Conservation (phyloP, 2,329 filamentous ascomycete species). For the Paradendryphiella salina region DNA sequence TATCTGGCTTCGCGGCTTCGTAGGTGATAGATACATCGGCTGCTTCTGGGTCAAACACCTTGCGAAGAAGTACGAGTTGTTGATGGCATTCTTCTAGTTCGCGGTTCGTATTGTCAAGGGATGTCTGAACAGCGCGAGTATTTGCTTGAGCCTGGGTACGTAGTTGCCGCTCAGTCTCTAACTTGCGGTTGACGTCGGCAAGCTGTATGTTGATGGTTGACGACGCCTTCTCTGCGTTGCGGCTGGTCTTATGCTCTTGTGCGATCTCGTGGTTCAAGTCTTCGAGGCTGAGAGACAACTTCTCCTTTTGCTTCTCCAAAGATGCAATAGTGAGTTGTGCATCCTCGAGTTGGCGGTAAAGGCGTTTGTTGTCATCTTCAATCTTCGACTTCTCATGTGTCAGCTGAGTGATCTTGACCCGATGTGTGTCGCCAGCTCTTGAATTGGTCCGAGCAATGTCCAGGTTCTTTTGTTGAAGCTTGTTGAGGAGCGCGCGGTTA, state of each 20-base stretch:
- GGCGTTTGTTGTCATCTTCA: constrained; percentile 79
- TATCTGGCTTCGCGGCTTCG: constrained; percentile 70
- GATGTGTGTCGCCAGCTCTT: constrained; percentile 79
- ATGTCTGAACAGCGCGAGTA: constrained; percentile 75
- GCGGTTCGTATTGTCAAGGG: constrained; percentile 76
- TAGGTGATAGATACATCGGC: constrained; percentile 66
- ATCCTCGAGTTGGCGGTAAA: constrained; percentile 84
- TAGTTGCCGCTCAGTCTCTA: constrained; percentile 87
- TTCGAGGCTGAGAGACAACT: constrained; percentile 82
- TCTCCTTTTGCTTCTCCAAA: constrained; percentile 92
- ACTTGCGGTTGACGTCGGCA: constrained; percentile 82
- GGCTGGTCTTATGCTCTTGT: constrained; percentile 83
- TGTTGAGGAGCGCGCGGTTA: constrained; percentile 92
- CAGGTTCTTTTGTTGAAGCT: constrained; percentile 94
- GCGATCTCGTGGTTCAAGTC: constrained; percentile 91
- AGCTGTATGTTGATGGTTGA: constrained; percentile 80
- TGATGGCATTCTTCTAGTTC: constrained; percentile 80
- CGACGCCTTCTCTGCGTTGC: constrained; percentile 85
- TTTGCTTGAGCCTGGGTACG: constrained; percentile 84
- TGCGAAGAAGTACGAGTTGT: constrained; percentile 80
- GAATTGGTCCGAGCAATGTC: constrained; percentile 92
- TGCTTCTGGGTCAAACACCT: constrained; percentile 79
- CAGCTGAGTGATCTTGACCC: constrained; percentile 72
- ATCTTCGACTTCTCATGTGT: constrained; percentile 81
- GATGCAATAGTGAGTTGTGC: constrained; percentile 79